Conservation (phyloP, 164 flowering plant genomes). For the Piper betle region DNA sequence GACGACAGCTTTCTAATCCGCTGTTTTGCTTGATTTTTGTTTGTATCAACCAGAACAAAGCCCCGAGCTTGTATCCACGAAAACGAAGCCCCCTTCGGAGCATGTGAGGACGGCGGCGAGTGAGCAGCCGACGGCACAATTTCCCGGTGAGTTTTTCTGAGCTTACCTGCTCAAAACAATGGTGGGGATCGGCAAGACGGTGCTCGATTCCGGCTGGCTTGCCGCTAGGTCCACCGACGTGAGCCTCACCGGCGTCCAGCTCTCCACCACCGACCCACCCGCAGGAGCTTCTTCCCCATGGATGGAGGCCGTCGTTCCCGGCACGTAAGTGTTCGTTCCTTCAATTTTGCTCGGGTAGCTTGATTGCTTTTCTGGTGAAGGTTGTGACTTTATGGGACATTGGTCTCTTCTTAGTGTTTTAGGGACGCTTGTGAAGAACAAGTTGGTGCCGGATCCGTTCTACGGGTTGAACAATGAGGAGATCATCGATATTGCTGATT, state of each 20-base stretch:
- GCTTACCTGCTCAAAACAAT: conserved; percentile 1
- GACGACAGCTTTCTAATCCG: no score
- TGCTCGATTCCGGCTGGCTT: conserved; percentile 72
- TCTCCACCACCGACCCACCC: conserved; percentile 74
- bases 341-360: no score
- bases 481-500: conserved; percentile 84
- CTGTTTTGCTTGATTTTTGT: no score
- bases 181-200: conserved; percentile 62
- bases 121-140: neutral
- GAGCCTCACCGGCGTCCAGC: conserved; percentile 50
- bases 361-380: neutral
- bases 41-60: neutral
- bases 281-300: conserved; percentile 39
- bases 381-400: neutral
- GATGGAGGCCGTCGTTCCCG: conserved; percentile 89
- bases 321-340: conserved; percentile 47
- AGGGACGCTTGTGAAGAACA: conserved; percentile 78
- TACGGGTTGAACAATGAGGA: conserved; percentile 78
- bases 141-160: no score
- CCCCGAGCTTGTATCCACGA: no score
- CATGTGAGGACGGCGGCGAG: neutral
- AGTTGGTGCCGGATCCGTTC: conserved; percentile 86
- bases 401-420: conserved; percentile 41
- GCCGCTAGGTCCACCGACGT: conserved; percentile 92
- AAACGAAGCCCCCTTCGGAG: neutral